These are phyloP conservation scores for Schizophyllum amplum DNA, from an alignment of 1,284 basidiomycete genomes.

Conservation along the genomic window DNA sequence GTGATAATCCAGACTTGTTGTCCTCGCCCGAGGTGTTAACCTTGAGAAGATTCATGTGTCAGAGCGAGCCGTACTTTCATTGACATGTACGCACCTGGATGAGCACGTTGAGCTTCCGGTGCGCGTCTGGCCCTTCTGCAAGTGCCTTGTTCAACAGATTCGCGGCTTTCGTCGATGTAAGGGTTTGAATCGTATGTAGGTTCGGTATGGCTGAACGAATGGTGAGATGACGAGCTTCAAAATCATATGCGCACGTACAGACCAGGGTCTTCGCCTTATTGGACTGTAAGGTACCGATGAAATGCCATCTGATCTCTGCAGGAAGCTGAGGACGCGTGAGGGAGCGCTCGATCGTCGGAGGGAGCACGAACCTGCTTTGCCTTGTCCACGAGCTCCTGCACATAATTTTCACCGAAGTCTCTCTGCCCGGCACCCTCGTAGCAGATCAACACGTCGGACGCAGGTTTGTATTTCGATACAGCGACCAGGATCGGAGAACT, in stretches of 20 bases:
- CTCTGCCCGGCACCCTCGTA: conserved; percentile 67
- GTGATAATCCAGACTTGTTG: conserved; percentile 79
- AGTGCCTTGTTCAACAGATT: conserved; percentile 77
- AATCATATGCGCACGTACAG: conserved; percentile 37
- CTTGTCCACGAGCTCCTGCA: conserved; percentile 92
- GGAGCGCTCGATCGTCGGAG: neutral
- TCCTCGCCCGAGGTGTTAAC: conserved; percentile 88
- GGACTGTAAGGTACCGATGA: conserved; percentile 90
- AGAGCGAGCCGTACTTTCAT: too few species aligned
- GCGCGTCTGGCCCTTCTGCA: conserved; percentile 17
- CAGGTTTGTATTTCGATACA: conserved; percentile 93
- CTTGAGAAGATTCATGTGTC: too few species aligned
- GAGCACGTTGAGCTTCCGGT: conserved; percentile 9
- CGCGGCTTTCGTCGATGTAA: conserved; percentile 84
- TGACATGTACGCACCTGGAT: too few species aligned
- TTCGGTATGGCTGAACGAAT: conserved; percentile 71
- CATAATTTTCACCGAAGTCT: conserved; percentile 98
- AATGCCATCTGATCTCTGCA: conserved; percentile 88
- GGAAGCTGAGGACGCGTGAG: conserved; percentile 51
- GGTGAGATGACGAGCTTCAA: neutral
- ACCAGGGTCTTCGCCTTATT: conserved; percentile 94
- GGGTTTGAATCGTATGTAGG: conserved; percentile 83
- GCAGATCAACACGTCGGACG: conserved; percentile 79
- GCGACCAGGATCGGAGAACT: conserved; percentile 55
- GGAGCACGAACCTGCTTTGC: conserved; percentile 54